Evolutionary conservation across 2,329 filamentous ascomycete species (phyloP).

Genomic region (Colletotrichum limetticola): DNA sequence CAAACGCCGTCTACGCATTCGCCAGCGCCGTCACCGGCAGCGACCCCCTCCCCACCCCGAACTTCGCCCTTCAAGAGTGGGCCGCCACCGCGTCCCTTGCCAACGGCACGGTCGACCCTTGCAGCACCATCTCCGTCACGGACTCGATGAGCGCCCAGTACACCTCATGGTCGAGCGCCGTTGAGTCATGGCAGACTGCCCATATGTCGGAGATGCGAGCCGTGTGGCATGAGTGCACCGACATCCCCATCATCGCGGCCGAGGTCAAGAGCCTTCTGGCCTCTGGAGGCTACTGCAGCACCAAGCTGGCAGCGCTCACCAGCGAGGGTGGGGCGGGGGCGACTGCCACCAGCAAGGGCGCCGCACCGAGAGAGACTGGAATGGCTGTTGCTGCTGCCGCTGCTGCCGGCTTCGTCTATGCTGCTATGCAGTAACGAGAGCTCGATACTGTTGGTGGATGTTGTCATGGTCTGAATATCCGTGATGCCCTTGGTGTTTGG

Average conservation of each 20-base stretch:
- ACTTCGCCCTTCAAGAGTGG: neutral
- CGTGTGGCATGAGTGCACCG: constrained; percentile 5
- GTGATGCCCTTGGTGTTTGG: no score
- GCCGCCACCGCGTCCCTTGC: neutral
- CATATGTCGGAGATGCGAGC: constrained; percentile 2
- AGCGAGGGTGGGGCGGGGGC: neutral
- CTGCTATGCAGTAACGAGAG: neutral
- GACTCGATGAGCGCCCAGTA: neutral
- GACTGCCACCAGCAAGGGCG: neutral
- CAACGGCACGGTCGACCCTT: neutral
- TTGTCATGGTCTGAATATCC: neutral
- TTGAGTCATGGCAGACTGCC: neutral
- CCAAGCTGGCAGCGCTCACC: neutral
- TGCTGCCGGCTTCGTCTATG: neutral
- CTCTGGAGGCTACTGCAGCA: neutral
- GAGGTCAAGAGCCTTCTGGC: neutral
- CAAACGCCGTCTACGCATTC: neutral
- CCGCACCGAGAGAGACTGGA: neutral
- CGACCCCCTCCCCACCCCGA: neutral
- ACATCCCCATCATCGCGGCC: neutral
- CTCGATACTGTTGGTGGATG: neutral
- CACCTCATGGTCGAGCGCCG: neutral
- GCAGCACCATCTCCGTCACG: neutral
- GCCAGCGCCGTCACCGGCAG: constrained; percentile 4
- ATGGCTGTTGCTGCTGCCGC: constrained; percentile 4